These are phyloP conservation scores for Boletus rubroflammeus DNA, from an alignment of 768 basidiomycete genomes.

Conservation along the genomic window DNA sequence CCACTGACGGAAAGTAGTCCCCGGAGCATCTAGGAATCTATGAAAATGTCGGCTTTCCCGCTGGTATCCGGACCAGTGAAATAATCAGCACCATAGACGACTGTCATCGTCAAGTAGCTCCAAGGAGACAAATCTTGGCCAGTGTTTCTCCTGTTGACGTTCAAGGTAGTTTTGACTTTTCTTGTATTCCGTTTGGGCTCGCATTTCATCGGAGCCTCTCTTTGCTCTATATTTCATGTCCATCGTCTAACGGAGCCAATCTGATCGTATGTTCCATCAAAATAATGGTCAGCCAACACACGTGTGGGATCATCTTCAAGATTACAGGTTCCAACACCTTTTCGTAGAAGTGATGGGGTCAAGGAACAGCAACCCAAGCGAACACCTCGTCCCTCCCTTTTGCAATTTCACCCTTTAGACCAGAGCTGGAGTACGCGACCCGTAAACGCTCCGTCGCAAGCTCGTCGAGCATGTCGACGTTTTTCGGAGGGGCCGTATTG, in stretches of 20 bases:
- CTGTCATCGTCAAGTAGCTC: background rate
- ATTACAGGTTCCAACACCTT: background rate
- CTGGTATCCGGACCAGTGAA: background rate
- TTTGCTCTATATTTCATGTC: background rate
- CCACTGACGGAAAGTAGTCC: background rate
- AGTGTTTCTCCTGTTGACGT: background rate
- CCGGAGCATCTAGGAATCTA: background rate
- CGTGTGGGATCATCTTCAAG: background rate
- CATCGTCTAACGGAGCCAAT: background rate
- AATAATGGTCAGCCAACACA: background rate
- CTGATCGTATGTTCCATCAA: background rate
- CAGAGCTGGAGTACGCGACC: constrained; percentile 53
- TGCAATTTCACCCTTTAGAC: constrained; percentile 34
- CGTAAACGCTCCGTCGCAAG: constrained; percentile 70
- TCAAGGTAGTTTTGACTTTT: background rate
- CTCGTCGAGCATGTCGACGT: constrained; percentile 58
- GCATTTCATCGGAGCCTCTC: background rate
- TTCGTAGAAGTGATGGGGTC: background rate
- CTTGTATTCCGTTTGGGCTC: background rate
- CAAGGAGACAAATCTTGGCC: background rate
- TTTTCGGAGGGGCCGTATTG: constrained; percentile 52
- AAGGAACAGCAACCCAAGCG: constrained; percentile 38
- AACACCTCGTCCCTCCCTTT: constrained; percentile 43
- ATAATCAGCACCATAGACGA: background rate
- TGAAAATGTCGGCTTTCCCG: background rate